A percentile compares a stretch with the other conserved stretches of the same genome.
Evolutionary conservation across 2,329 filamentous ascomycete genomes (phyloP).

Genomic region (Podosphaera fusca): DNA sequence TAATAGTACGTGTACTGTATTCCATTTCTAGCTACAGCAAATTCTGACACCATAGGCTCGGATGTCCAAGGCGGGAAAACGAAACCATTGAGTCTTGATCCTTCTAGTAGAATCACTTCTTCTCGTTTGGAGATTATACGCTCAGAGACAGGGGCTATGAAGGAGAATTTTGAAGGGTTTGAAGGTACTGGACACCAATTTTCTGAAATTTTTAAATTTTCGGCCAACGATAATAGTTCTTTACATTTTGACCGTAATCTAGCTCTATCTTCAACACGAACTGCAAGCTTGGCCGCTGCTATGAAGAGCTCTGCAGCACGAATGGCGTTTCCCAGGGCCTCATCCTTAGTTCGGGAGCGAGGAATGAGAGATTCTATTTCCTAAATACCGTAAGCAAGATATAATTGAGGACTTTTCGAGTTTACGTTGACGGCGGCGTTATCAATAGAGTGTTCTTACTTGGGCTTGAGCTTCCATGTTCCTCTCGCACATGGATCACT

Average conservation of each 20-base stretch:
- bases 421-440: neutral
- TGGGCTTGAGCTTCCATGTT: slow-evolving; percentile 25
- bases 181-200: slow-evolving; percentile 7
- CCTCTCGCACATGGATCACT: too few species aligned
- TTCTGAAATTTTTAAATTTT: slow-evolving; percentile 40
- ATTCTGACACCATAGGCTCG: slow-evolving; percentile 36
- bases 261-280: slow-evolving; percentile 36
- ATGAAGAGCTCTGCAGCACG: slow-evolving; percentile 62
- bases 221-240: slow-evolving; percentile 46
- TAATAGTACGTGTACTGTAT: slow-evolving; percentile 34
- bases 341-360: slow-evolving; percentile 27
- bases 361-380: slow-evolving; percentile 29
- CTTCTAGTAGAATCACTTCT: slow-evolving; percentile 51
- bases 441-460: slow-evolving; percentile 11
- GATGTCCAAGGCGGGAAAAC: slow-evolving; percentile 69
- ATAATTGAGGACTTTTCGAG: neutral
- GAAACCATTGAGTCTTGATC: slow-evolving; percentile 60
- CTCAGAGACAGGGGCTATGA: slow-evolving; percentile 22
- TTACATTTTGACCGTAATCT: slow-evolving; percentile 46
- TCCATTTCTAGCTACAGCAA: slow-evolving; percentile 27
- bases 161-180: slow-evolving; percentile 7
- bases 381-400: slow-evolving; percentile 17
- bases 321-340: slow-evolving; percentile 55
- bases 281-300: slow-evolving; percentile 41
- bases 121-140: slow-evolving; percentile 45